A percentile compares a stretch with the other conserved stretches of the same genome.
These are phyloP conservation scores for Trichoderma arundinaceum DNA, from an alignment of 2,329 filamentous ascomycete genomes.

Conservation along the genomic window DNA sequence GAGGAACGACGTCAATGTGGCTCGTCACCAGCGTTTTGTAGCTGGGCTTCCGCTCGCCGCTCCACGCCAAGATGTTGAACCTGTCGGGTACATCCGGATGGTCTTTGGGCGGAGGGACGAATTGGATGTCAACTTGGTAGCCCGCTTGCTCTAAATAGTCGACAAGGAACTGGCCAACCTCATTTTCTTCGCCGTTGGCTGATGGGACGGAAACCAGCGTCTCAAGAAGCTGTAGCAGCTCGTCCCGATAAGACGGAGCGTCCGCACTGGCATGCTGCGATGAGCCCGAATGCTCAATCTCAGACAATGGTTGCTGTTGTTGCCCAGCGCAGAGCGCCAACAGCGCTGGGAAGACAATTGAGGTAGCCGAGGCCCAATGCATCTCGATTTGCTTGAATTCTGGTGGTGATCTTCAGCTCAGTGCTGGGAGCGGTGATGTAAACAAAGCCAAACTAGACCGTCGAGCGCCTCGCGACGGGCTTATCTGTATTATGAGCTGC, in stretches of 20 bases:
- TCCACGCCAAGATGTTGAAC: conserved; percentile 80
- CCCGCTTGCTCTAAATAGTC: conserved; percentile 62
- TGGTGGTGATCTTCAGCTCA: neutral
- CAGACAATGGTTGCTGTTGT: conserved; percentile 30
- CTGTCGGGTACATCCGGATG: conserved; percentile 40
- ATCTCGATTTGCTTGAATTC: neutral
- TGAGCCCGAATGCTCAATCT: conserved; percentile 3
- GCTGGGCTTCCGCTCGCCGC: conserved; percentile 51
- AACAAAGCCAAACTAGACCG: conserved; percentile 10
- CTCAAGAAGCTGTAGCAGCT: conserved; percentile 74
- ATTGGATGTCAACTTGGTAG: conserved; percentile 53
- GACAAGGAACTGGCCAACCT: conserved; percentile 71
- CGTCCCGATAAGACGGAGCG: conserved; percentile 48
- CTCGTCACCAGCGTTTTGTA: conserved; percentile 72
- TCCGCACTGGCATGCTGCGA: conserved; percentile 12
- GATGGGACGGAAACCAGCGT: conserved; percentile 77
- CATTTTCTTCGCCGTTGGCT: conserved; percentile 70
- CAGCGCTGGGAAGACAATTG: conserved; percentile 24
- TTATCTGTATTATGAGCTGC: neutral
- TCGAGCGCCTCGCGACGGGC: neutral
- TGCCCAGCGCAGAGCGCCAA: conserved; percentile 29
- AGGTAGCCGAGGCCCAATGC: conserved; percentile 31
- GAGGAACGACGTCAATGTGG: conserved; percentile 82
- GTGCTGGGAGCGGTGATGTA: conserved; percentile 16
- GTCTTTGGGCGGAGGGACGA: conserved; percentile 44